Conservation (phyloP, 2,329 filamentous ascomycete species). For the Rhynchosporium secalis region DNA sequence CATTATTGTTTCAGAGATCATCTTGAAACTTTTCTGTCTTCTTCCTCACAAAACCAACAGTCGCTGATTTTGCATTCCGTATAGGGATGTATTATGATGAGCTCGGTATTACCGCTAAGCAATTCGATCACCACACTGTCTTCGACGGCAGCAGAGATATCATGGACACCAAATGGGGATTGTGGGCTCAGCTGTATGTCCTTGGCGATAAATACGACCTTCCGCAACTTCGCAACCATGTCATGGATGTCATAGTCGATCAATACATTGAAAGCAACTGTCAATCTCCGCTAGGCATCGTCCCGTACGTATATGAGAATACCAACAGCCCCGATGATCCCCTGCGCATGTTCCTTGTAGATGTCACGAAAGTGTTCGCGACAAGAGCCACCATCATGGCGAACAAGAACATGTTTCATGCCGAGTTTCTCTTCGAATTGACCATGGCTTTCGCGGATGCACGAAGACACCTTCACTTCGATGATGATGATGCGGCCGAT, state of each 20-base stretch:
- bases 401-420: background rate
- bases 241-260: conserved; percentile 12
- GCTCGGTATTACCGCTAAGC: conserved; percentile 8
- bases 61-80: too few relatives aligned
- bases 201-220: conserved; percentile 19
- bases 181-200: conserved; percentile 17
- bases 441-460: background rate
- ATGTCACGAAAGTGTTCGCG: background rate
- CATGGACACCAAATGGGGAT: background rate
- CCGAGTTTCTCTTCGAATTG: background rate
- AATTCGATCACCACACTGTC: background rate
- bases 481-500: background rate
- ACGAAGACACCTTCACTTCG: background rate
- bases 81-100: conserved; percentile 16
- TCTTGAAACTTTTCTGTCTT: too few relatives aligned
- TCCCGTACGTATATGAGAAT: background rate
- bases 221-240: conserved; percentile 17
- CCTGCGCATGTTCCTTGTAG: background rate
- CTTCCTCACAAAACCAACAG: too few relatives aligned
- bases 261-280: background rate
- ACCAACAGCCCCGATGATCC: background rate
- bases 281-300: background rate
- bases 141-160: background rate
- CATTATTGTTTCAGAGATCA: too few relatives aligned
- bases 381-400: background rate